A percentile compares a stretch with the other conserved stretches of the same genome.
phyloP scores from a whole-genome alignment of 2,329 filamentous ascomycete genomes.

The Exophiala spinifera region DNA sequence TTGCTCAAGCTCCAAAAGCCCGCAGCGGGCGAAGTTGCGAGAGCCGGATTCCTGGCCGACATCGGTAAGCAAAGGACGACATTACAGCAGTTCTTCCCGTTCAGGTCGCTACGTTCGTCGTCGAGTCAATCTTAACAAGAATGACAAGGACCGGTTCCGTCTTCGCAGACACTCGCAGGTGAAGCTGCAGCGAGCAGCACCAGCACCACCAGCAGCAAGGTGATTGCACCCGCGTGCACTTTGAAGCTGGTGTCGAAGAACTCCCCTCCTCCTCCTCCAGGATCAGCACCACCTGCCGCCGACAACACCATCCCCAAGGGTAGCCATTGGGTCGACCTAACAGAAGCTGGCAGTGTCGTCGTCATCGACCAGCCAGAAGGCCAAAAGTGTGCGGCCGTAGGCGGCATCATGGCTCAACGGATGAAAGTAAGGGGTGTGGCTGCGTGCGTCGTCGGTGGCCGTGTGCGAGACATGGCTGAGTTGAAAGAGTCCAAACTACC shows the following conservation, averaged over 20 bases:
- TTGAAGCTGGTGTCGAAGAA: slow-evolving; percentile 53
- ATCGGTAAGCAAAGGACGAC: slow-evolving; percentile 48
- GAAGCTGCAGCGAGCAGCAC: background rate
- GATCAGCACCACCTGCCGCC: slow-evolving; percentile 27
- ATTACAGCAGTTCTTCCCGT: background rate
- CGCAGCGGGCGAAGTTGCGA: slow-evolving; percentile 46
- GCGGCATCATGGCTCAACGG: slow-evolving; percentile 71
- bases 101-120: no score
- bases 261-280: slow-evolving; percentile 37
- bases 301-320: slow-evolving; percentile 54
- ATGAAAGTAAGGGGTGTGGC: slow-evolving; percentile 62
- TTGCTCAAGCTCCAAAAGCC: slow-evolving; percentile 62
- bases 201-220: no score
- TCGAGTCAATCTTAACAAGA: slow-evolving; percentile 1
- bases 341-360: slow-evolving; percentile 58
- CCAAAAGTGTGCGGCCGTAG: slow-evolving; percentile 68
- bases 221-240: slow-evolving; percentile 45
- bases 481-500: slow-evolving; percentile 55
- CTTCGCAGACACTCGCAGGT: slow-evolving; percentile 3
- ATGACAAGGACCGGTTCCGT: slow-evolving; percentile 11
- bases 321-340: slow-evolving; percentile 67
- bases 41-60: slow-evolving; percentile 66
- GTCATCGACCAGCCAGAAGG: slow-evolving; percentile 63
- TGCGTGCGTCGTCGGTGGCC: slow-evolving; percentile 65
- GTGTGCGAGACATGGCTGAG: slow-evolving; percentile 64